Evolutionary conservation across 1,284 basidiomycete genomes (phyloP).

Genomic region (Porodaedalea pini): DNA sequence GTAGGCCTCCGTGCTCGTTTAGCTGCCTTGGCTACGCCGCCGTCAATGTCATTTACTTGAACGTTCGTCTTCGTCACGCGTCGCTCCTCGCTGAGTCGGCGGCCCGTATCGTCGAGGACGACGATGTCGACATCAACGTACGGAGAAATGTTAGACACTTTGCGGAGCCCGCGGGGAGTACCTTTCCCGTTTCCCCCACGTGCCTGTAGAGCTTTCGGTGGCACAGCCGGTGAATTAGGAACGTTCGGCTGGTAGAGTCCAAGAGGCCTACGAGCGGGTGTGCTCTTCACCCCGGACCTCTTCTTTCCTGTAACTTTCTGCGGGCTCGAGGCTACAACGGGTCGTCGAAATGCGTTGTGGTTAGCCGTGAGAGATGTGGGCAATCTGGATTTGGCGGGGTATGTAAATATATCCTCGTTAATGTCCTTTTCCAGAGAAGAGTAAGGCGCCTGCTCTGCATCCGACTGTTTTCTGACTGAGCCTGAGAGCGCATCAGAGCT

Average conservation of each 20-base stretch:
- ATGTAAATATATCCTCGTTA: not conserved
- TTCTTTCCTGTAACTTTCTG: not conserved
- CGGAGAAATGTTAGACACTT: conserved; percentile 37
- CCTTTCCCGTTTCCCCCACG: conserved; percentile 4
- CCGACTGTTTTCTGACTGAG: not conserved
- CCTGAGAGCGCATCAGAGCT: not conserved
- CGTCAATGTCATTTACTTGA: not conserved
- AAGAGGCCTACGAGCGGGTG: not conserved
- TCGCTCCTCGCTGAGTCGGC: conserved; percentile 50
- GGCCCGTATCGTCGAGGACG: conserved; percentile 56
- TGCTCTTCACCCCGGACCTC: not conserved
- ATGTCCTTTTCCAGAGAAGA: not conserved
- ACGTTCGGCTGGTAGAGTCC: not conserved
- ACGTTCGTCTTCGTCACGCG: conserved; percentile 31
- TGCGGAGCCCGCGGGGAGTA: conserved; percentile 36
- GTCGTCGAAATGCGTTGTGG: not conserved
- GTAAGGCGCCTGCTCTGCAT: not conserved
- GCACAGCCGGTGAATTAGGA: not conserved
- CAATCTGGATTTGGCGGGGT: not conserved
- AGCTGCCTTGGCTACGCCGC: not conserved
- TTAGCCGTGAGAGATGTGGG: not conserved
- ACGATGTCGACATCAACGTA: conserved; percentile 64
- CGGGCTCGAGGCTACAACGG: not conserved
- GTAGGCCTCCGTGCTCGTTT: conserved; percentile 1
- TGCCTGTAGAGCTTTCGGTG: not conserved